Evolutionary conservation across 75 land plant species (phyloP).

Genomic region (Sequoiadendron giganteum): DNA sequence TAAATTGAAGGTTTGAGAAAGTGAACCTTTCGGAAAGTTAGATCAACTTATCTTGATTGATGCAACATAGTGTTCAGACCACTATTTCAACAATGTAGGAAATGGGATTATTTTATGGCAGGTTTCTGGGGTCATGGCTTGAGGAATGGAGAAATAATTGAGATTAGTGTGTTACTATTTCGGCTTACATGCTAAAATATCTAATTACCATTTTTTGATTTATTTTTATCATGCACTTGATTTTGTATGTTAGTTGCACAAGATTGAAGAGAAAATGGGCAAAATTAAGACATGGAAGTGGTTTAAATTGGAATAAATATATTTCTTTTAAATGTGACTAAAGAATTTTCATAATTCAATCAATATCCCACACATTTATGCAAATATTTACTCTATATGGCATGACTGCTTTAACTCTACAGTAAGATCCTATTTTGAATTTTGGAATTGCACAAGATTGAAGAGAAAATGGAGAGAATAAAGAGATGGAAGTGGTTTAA

Average conservation of each 20-base stretch:
- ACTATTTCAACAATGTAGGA: background rate
- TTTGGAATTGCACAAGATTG: background rate
- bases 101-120: background rate
- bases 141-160: background rate
- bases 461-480: background rate
- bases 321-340: background rate
- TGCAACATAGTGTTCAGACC: background rate
- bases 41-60: background rate
- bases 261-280: background rate
- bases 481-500: background rate
- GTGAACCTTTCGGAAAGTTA: background rate
- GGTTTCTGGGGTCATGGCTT: background rate
- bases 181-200: background rate
- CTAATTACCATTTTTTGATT: background rate
- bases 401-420: background rate
- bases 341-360: background rate
- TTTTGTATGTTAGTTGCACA: background rate
- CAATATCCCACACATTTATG: background rate
- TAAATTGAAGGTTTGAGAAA: background rate
- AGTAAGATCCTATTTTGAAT: background rate
- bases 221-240: background rate
- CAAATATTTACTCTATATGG: background rate
- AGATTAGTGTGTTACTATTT: background rate
- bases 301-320: background rate
- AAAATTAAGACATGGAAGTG: background rate